These are phyloP conservation scores for Stromatinia cepivora DNA, from an alignment of 2,329 filamentous ascomycete species.

Conservation along the genomic window DNA sequence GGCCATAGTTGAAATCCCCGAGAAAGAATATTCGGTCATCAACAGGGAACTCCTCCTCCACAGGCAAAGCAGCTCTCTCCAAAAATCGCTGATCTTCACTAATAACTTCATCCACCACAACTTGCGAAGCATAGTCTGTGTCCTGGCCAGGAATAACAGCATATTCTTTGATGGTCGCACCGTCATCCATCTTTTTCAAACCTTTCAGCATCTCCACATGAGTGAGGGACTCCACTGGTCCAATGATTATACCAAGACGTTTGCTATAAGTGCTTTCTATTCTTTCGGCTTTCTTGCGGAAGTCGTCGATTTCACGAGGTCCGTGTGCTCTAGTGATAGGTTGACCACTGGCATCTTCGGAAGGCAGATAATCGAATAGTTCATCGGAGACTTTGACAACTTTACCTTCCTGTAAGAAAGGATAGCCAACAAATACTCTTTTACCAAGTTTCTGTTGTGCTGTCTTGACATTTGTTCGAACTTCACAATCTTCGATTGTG, in stretches of 20 bases:
- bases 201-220: constrained; percentile 95
- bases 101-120: constrained; percentile 83
- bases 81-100: constrained; percentile 93
- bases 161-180: constrained; percentile 91
- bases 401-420: constrained; percentile 92
- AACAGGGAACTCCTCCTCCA: constrained; percentile 87
- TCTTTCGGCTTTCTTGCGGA: constrained; percentile 77
- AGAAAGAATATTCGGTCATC: constrained; percentile 87
- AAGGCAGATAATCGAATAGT: constrained; percentile 81
- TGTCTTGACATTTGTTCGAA: constrained; percentile 65
- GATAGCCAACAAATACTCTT: constrained; percentile 88
- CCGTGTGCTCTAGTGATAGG: constrained; percentile 70
- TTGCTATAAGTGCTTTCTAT: constrained; percentile 90
- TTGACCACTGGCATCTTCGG: constrained; percentile 60
- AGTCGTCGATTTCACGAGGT: constrained; percentile 76
- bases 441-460: constrained; percentile 81
- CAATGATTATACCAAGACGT: constrained; percentile 83
- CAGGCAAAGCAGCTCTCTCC: constrained; percentile 80
- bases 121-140: constrained; percentile 86
- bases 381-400: constrained; percentile 89
- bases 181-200: constrained; percentile 84
- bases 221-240: constrained; percentile 82
- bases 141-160: constrained; percentile 82
- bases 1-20: constrained; percentile 88
- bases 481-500: constrained; percentile 74